Evolutionary conservation across 345 rosid genomes (phyloP), one percentile per base, ranked within the genome.

Genomic region (Pelargonium nanum): DNA sequence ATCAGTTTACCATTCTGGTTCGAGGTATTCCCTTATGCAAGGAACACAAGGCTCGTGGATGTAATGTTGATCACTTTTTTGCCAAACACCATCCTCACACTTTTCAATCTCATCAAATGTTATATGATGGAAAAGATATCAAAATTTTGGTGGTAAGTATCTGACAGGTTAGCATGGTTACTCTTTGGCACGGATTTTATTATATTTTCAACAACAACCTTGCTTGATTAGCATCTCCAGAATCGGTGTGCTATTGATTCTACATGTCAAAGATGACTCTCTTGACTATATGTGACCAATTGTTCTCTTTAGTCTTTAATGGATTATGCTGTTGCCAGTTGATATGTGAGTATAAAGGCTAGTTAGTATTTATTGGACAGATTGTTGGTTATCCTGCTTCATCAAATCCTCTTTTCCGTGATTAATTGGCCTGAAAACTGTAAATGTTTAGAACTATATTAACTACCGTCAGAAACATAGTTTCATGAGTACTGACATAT

Each of bases 41-140:
- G 28, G 86, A 78, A 22, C 93, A 87, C 69, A 65, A 74, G 64
- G 68, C 79, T 53, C 68, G 55, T 45, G 79, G 82, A 12, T 92
- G 93, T 70, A 68, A 74, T 53, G 93, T 92, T 68, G 86, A 83
- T 45, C 89, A 89, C 74, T 89, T 92, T 68, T 92, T 92, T 65
- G 82, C 88, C 61, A 87, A 72, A 69, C 78, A 85, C 72, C 74
- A 89, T 74, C 88, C 74, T 24, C 52, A 76, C 58, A 78, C 77
- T 71, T 89, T 85, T 66, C 60, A 72, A 68, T 87, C 98, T 1
- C 77, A 69, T 72, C 89, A 78, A 71, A 85, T 89, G 81, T 57
- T 89, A 63, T 84, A 85, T 19, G 72, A 87, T n/a, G 81, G 81
- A 67, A 82, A 78, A 67, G 78, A 72, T 61, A 72, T 92, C 24